Conservation (phyloP, 768 basidiomycete species). For the Hemileccinum impolitum region DNA sequence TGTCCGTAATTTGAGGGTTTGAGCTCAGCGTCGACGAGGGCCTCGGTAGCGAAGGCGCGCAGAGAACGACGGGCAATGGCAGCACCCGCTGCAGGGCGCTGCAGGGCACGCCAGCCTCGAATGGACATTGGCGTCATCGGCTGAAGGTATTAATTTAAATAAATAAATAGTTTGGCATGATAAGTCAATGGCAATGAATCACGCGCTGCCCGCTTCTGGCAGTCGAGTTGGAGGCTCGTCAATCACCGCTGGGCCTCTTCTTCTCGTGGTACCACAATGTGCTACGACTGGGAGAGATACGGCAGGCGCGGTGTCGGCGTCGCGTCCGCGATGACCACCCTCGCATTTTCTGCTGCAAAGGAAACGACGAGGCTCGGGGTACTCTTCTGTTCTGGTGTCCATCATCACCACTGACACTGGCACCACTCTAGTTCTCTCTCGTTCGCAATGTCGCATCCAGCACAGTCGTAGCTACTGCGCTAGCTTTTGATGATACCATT, state of each 20-base stretch:
- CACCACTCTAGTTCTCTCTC: slow-evolving; percentile 58
- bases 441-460: slow-evolving; percentile 58
- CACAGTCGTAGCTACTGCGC: slow-evolving; percentile 55
- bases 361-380: slow-evolving; percentile 68
- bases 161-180: neutral
- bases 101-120: slow-evolving; percentile 16
- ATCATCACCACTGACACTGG: slow-evolving; percentile 10
- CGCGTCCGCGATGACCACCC: slow-evolving; percentile 58
- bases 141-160: slow-evolving; percentile 1
- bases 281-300: slow-evolving; percentile 38
- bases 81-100: neutral
- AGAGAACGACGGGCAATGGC: slow-evolving; percentile 1
- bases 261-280: slow-evolving; percentile 19
- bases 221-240: slow-evolving; percentile 5
- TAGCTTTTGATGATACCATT: slow-evolving; percentile 61
- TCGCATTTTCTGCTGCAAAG: slow-evolving; percentile 69
- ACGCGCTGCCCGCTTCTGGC: slow-evolving; percentile 12
- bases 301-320: slow-evolving; percentile 61
- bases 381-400: slow-evolving; percentile 26
- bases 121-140: slow-evolving; percentile 18
- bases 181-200: slow-evolving; percentile 9
- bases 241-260: too few species aligned
- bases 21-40: slow-evolving; percentile 18
- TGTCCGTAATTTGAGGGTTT: slow-evolving; percentile 84
- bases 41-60: slow-evolving; percentile 35